Base-by-base conservation (phyloP, 1,139 yeast species). In the Taiozyma sp. region DNA sequence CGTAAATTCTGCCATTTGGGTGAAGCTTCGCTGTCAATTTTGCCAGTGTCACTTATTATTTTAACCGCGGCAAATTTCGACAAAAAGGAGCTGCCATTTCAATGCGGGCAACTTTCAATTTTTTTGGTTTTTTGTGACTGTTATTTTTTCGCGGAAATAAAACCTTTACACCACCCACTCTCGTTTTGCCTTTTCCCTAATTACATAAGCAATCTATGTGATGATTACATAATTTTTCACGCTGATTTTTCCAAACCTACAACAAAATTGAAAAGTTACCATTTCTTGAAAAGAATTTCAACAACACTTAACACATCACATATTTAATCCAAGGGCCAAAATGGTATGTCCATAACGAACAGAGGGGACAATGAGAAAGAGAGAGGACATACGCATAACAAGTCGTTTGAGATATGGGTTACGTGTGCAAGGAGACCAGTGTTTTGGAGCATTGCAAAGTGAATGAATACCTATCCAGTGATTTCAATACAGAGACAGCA, bases 231-330 rank as follows among this genome's bases (percentile, higher is more conserved):
- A 50, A 50, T 11, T 28, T 11, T 32, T 11, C 16, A 19, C 29
- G 49, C 19, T 28, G 42, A 43, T 45, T 42, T 41, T 41, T 42
- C 43, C 42, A 11, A 41, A 37, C 46, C 39, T 32, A 48, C 51
- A 42, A 44, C 24, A 50, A 50, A 50, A 50, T 43, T 50, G 53
- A 50, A 50, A 48, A 47, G 48, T 48, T 50, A 35, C 42, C 43
- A 49, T 30, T 22, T 44, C 41, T 37, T 37, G 41, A 37, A 37
- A 37, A 37, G 41, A 37, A 37, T 37, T 37, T 37, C 19, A 19
- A 37, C 19, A 19, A 19, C 19, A 19, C 9, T 16, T 22, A 9
- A 37, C 19, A 16, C 19, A 24, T 11, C 19, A 7, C 24, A 37
- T 3, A 37, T 19, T 37, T 37, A 37, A 37, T 37, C 22, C 10